These are phyloP conservation scores for Auricularia cornea DNA, from an alignment of 768 basidiomycete species.

Conservation along the genomic window DNA sequence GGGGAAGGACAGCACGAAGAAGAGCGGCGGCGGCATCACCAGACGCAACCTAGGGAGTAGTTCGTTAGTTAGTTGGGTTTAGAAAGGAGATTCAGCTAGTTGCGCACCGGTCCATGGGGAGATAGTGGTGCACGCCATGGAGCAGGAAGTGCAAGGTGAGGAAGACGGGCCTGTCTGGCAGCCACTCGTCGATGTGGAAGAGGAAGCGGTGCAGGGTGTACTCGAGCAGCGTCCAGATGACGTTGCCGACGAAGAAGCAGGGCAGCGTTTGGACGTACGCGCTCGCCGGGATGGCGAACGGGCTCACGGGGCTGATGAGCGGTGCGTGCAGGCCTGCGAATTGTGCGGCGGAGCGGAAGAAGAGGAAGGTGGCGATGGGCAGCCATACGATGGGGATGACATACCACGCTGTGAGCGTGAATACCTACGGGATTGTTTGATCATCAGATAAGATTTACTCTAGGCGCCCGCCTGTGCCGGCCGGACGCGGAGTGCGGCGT, in stretches of 20 bases:
- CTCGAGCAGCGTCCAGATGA: conserved; percentile 92
- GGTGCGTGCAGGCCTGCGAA: conserved; percentile 59
- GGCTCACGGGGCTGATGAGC: conserved; percentile 36
- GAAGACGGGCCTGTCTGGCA: conserved; percentile 77
- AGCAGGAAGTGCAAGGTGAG: conserved; percentile 84
- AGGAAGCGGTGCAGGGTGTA: conserved; percentile 92
- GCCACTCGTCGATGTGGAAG: conserved; percentile 84
- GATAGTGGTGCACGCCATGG: conserved; percentile 95
- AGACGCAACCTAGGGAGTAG: conserved; percentile 62
- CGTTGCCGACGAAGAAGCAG: conserved; percentile 77
- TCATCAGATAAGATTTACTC: background rate
- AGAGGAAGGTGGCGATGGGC: conserved; percentile 75
- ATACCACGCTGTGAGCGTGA: conserved; percentile 87
- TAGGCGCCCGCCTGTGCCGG: too few species aligned
- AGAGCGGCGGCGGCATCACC: conserved; percentile 92
- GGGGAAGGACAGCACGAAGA: conserved; percentile 66
- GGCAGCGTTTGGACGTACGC: conserved; percentile 46
- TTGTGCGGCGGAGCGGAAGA: conserved; percentile 73
- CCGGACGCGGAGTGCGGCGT: conserved; percentile 4
- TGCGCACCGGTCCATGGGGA: conserved; percentile 86
- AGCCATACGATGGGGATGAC: conserved; percentile 88
- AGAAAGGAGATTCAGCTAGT: background rate
- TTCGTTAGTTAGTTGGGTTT: conserved; percentile 3
- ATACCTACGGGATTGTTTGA: conserved; percentile 35
- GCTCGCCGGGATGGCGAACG: conserved; percentile 36